Conservation (phyloP, 106 monocot genomes). For the Narthecium ossifragum region DNA sequence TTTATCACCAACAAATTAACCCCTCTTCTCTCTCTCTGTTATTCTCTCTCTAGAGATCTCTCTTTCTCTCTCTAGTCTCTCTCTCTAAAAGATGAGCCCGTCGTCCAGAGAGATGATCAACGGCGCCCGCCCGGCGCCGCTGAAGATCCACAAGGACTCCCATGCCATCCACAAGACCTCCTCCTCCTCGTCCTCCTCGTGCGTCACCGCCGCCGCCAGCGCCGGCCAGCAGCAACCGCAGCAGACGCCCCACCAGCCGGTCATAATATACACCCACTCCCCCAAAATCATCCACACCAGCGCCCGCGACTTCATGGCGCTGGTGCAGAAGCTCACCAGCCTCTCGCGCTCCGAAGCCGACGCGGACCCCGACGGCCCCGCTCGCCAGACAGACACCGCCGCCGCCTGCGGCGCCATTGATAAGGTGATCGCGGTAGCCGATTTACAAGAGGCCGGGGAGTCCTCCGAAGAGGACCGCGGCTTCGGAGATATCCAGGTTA, state of each 20-base stretch:
- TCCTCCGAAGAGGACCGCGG: no score
- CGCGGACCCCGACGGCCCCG: background rate
- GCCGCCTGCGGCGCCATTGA: no score
- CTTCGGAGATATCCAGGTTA: background rate
- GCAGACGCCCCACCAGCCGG: slow-evolving; percentile 18
- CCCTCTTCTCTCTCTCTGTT: no score
- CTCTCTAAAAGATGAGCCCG: no score
- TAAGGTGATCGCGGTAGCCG: no score
- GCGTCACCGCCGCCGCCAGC: no score
- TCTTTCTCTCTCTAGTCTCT: no score
- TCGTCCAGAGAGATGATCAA: slow-evolving; percentile 6
- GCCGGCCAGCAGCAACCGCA: no score
- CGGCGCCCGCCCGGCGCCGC: slow-evolving; percentile 13
- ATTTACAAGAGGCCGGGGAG: no score
- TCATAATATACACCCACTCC: slow-evolving; percentile 55
- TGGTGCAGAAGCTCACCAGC: slow-evolving; percentile 71
- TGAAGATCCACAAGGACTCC: slow-evolving; percentile 37
- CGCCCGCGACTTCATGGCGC: slow-evolving; percentile 45
- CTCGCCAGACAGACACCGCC: no score
- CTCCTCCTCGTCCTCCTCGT: slow-evolving; percentile 5
- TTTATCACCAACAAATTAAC: no score
- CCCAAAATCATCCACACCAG: slow-evolving; percentile 50
- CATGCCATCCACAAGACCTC: slow-evolving; percentile 36
- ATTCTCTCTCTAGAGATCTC: no score
- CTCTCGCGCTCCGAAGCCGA: slow-evolving; percentile 3